These are phyloP conservation scores for Taphrina sp. DNA, from an alignment of 1,139 yeast species.

Conservation along the genomic window DNA sequence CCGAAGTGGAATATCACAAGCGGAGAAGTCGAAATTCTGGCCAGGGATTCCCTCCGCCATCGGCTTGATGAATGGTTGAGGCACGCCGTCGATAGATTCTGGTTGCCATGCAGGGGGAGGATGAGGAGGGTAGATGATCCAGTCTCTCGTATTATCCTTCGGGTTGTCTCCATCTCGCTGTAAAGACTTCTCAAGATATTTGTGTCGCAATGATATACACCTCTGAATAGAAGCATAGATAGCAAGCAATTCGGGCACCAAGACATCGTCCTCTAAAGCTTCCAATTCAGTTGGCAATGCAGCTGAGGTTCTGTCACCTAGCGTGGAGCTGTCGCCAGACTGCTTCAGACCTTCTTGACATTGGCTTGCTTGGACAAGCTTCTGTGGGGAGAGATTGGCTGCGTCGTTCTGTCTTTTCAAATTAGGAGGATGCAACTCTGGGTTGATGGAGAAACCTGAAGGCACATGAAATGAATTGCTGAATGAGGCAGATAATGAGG, in stretches of 20 bases:
- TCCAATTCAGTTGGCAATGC: slow-evolving; percentile 5
- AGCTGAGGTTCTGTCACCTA: neutral
- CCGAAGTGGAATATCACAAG: slow-evolving; percentile 67
- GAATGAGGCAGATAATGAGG: slow-evolving; percentile 16
- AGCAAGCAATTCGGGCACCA: slow-evolving; percentile 58
- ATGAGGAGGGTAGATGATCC: slow-evolving; percentile 90
- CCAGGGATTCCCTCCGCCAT: slow-evolving; percentile 43
- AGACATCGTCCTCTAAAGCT: slow-evolving; percentile 26
- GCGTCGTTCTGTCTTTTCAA: neutral
- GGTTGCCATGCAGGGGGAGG: slow-evolving; percentile 81
- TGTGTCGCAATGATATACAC: slow-evolving; percentile 73
- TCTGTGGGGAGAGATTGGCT: neutral
- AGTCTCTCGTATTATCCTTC: slow-evolving; percentile 58
- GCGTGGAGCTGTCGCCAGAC: neutral
- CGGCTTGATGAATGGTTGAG: slow-evolving; percentile 35
- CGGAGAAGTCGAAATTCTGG: slow-evolving; percentile 59
- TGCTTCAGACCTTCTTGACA: neutral
- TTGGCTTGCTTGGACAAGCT: neutral
- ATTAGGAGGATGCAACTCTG: neutral
- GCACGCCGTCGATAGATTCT: slow-evolving; percentile 40
- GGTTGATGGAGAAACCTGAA: slow-evolving; percentile 15
- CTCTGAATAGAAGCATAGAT: slow-evolving; percentile 68
- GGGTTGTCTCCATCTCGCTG: slow-evolving; percentile 82
- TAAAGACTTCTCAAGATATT: slow-evolving; percentile 66
- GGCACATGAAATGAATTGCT: slow-evolving; percentile 20